phyloP scores from a whole-genome alignment of 2,329 filamentous ascomycete species.

The Nectriaceae sp. region DNA sequence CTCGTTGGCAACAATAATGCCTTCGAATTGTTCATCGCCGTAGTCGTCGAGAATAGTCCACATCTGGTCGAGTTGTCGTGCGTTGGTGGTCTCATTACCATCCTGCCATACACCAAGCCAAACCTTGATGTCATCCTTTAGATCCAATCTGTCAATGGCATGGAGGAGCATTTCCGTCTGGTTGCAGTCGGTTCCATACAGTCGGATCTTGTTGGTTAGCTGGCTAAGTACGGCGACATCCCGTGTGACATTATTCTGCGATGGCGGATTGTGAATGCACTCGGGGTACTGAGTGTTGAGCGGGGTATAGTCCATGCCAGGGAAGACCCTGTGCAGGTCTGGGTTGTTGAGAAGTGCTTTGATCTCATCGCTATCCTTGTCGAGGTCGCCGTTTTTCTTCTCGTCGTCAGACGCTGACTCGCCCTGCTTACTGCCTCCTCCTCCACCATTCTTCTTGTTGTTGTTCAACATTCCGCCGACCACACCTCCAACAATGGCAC shows the following conservation, averaged over 20 bases:
- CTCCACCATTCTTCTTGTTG: conserved; percentile 37
- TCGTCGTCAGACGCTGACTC: conserved; percentile 61
- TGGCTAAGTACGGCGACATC: conserved; percentile 90
- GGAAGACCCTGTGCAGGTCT: conserved; percentile 88
- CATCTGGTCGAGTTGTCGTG: conserved; percentile 79
- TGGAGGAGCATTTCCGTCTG: conserved; percentile 93
- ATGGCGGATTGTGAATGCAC: conserved; percentile 75
- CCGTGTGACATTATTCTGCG: conserved; percentile 91
- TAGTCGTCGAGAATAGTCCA: conserved; percentile 78
- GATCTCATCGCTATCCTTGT: conserved; percentile 76
- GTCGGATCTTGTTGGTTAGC: conserved; percentile 81
- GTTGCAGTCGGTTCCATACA: conserved; percentile 97
- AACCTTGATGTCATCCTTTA: conserved; percentile 75
- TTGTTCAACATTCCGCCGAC: conserved; percentile 71
- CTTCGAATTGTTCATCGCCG: conserved; percentile 69
- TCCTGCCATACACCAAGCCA: conserved; percentile 97
- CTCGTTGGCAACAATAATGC: conserved; percentile 81
- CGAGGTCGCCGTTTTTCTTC: conserved; percentile 67
- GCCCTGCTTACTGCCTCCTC: conserved; percentile 31
- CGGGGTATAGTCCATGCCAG: conserved; percentile 93
- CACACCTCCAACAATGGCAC: conserved; percentile 72
- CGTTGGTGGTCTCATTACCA: conserved; percentile 78
- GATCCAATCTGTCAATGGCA: conserved; percentile 71
- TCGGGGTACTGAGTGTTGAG: conserved; percentile 88
- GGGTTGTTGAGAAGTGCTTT: conserved; percentile 78